Percentiles rank a stretch among this genome's conserved stretches.
Conservation (phyloP, 352 stramenopile genomes). For the Phytophthora crassamura region DNA sequence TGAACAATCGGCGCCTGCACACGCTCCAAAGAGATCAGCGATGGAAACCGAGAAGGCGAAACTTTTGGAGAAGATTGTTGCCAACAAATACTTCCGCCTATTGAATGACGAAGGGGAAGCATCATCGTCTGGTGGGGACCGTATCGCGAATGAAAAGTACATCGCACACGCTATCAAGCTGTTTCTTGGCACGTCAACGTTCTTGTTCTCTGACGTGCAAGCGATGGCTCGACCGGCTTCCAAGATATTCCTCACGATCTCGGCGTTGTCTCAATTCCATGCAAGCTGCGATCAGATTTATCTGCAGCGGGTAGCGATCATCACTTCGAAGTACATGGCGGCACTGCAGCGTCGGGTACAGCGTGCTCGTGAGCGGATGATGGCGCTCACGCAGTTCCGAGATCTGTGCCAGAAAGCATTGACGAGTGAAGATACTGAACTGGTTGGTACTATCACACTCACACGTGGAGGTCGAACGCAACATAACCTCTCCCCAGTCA, state of each 20-base stretch:
- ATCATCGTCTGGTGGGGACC: neutral
- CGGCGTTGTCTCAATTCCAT: conserved; percentile 48
- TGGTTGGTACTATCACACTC: neutral
- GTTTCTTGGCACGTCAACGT: conserved; percentile 43
- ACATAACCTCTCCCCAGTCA: conserved; percentile 28
- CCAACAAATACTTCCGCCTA: conserved; percentile 47
- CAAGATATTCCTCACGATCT: conserved; percentile 49
- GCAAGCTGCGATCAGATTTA: conserved; percentile 59
- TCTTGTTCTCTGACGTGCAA: conserved; percentile 39
- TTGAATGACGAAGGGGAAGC: neutral
- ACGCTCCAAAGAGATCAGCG: conserved; percentile 1
- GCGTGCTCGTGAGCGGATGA: conserved; percentile 46
- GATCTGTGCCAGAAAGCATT: conserved; percentile 37
- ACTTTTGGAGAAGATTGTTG: conserved; percentile 27
- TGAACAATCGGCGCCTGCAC: neutral
- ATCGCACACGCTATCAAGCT: conserved; percentile 42
- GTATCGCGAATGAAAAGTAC: conserved; percentile 58
- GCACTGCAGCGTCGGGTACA: conserved; percentile 47
- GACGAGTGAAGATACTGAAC: neutral
- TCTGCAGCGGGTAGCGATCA: conserved; percentile 46
- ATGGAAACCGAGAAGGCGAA: conserved; percentile 36
- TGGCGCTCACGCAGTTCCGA: conserved; percentile 37
- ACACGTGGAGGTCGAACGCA: conserved; percentile 9
- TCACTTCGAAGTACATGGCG: conserved; percentile 43
- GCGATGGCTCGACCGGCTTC: conserved; percentile 33